Base-by-base conservation (phyloP, 306 rosid species). In the Acacia melanoxylon region DNA sequence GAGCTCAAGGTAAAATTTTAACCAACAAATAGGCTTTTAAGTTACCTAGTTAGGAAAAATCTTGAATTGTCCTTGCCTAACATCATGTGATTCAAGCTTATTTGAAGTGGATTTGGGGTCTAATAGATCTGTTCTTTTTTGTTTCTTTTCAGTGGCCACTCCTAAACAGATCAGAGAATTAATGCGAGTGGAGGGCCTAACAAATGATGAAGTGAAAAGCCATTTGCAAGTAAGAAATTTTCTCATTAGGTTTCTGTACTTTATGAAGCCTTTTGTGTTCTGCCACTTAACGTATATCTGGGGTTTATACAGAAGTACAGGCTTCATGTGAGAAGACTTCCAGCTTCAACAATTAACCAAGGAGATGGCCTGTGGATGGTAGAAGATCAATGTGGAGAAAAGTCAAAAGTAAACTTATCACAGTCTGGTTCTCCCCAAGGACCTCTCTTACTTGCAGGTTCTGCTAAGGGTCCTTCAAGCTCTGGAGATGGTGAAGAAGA, bases 151-250 rank as follows among this genome's bases (percentile, higher is more conserved):
- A 93, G 98, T 80, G 82, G 98, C 98, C 46, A 93, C 98, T 10
- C 98, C 98, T n/a, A 94, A 93, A 81, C 97, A 94, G 82, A 94
- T 94, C 65, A 91, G 95, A 84, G 98, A 94, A 75, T 79, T 91
- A 79, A 93, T 95, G 98, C 89, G 88, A 52, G 97, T 95, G 66
- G 95, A 89, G 16, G 95, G 93, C 48, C 91, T 95, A 1, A 93
- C 98, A 78, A 95, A 95, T 80, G 98, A 95, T 87, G 98, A 95
- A 88, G 98, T 95, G 74, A 95, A 92, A 81, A 95, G 97, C 84
- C 98, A 95, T 87, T 87, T 95, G 83, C 98, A 95, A 88, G 98
- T 90, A 71, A 70, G 84, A 78, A 2, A 68, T 49, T 72, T 14
- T 72, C 25, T 42, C 17, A 22, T 59, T 3, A n/a, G 10, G 16